Base-by-base conservation (phyloP, 2,329 filamentous ascomycete species). In the Ceratocystis cubensis region DNA sequence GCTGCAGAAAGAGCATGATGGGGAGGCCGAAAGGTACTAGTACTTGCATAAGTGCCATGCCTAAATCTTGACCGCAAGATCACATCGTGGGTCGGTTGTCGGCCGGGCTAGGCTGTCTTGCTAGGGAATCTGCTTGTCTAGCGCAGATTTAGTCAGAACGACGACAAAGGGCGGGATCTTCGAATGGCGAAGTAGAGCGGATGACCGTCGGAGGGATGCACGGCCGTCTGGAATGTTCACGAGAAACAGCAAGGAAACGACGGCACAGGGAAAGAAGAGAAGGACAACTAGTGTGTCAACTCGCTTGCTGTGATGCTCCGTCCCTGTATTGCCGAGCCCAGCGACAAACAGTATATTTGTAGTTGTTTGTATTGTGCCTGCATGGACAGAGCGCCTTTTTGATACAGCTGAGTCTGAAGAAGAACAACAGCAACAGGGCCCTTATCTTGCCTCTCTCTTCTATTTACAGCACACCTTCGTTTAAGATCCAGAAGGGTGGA, bases 391-490 rank as follows among this genome's bases (percentile, higher is more conserved):
- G 37, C 37, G 37, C 13, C 37, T 41, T 41, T 41, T 41, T 41
- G 37, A 13, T 15, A 15, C 37, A 41, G 37, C 37, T 15, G 37
- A 41, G 13, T 41, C 10, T 41, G 37, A 41, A 41, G 2, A 41
- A 41, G 37, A 41, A 37, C 2, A 37, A 41, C 37, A 41, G 13
- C 22, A 25, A 13, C 46, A 50, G 46, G 6, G 46, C n/a, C 22
- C 46, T 50, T 50, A n/a, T n/a, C n/a, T 41, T 3, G 37, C 10
- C 37, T 13, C 37, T 13, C 10, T 10, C 61, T 17, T 30, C 41
- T 63, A 33, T 63, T 63, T 48, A 50, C 41, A 50, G 61, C 41
- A 41, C 37, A 41, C 37, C 37, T 41, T 15, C 37, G 37, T 41
- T 41, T 41, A 15, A 41, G 37, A 41, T 41, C 37, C 37, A 13